Conservation (phyloP, 2,329 filamentous ascomycete genomes). For the Diaporthe citrichinensis region DNA sequence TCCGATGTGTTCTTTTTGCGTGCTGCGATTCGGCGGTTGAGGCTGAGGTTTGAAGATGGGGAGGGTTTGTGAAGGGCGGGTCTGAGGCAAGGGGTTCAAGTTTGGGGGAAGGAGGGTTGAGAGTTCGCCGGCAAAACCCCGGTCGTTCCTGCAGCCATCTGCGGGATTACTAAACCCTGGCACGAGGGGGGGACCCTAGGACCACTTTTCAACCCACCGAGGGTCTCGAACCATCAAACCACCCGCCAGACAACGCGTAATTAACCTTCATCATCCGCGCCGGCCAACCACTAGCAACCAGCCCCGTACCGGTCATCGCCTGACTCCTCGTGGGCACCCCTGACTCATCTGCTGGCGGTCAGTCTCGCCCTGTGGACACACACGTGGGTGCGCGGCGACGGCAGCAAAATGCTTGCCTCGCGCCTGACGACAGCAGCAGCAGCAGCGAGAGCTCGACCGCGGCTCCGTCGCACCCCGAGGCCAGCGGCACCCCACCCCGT, state of each 20-base stretch:
- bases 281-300: neutral
- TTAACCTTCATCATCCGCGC: neutral
- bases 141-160: neutral
- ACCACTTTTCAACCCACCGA: conserved; percentile 21
- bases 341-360: conserved; percentile 2
- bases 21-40: neutral
- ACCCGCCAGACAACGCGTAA: conserved; percentile 2
- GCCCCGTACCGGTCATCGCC: neutral
- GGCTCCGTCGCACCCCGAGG: neutral
- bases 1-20: too few relatives aligned
- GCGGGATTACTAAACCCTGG: neutral
- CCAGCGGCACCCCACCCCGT: neutral
- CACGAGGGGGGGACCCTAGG: neutral
- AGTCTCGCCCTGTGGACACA: conserved; percentile 7
- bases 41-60: neutral
- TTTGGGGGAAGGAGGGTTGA: neutral
- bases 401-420: conserved; percentile 11
- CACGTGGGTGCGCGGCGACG: conserved; percentile 3
- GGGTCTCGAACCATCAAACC: conserved; percentile 13
- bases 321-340: neutral
- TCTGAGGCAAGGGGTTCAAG: neutral
- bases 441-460: neutral
- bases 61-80: neutral
- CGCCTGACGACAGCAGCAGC: neutral
- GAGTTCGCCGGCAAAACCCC: neutral